These are phyloP conservation scores for Euphorbia celastroides DNA, from an alignment of 441 rosid genomes.

Conservation along the genomic window DNA sequence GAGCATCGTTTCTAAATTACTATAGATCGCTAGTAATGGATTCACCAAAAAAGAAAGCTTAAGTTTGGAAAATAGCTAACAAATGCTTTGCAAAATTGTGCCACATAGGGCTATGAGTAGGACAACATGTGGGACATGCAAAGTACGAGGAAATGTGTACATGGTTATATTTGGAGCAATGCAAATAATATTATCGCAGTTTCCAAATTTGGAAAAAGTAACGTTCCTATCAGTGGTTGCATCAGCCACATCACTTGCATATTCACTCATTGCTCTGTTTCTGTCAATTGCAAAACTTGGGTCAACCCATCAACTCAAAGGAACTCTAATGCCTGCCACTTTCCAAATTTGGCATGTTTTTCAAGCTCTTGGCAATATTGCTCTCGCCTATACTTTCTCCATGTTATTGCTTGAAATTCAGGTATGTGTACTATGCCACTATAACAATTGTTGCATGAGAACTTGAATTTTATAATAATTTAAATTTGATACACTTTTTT, in stretches of 20 bases:
- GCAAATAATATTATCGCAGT: conserved; percentile 26
- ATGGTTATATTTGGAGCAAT: conserved; percentile 25
- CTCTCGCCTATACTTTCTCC: conserved; percentile 24
- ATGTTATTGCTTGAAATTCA: conserved; percentile 28
- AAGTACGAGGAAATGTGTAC: conserved; percentile 20
- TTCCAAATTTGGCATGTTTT: conserved; percentile 25
- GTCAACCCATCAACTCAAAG: conserved; percentile 17
- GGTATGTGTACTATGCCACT: too few relatives aligned
- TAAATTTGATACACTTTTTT: too few relatives aligned
- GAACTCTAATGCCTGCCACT: conserved; percentile 16
- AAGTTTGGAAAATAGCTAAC: too few relatives aligned
- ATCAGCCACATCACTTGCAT: conserved; percentile 22
- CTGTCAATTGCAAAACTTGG: conserved; percentile 13
- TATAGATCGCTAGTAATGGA: too few relatives aligned
- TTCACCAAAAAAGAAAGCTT: too few relatives aligned
- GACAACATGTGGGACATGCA: conserved; percentile 21
- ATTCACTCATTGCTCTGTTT: conserved; percentile 19
- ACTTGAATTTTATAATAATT: too few relatives aligned
- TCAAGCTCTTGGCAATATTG: conserved; percentile 32
- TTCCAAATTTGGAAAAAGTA: conserved; percentile 26
- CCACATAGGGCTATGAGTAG: conserved; percentile 20
- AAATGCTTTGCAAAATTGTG: not conserved
- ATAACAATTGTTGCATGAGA: too few relatives aligned
- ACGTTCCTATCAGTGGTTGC: conserved; percentile 24
- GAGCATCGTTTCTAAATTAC: too few relatives aligned